Conservation (phyloP, 1,284 basidiomycete genomes). For the Microbotryum scabiosae region DNA sequence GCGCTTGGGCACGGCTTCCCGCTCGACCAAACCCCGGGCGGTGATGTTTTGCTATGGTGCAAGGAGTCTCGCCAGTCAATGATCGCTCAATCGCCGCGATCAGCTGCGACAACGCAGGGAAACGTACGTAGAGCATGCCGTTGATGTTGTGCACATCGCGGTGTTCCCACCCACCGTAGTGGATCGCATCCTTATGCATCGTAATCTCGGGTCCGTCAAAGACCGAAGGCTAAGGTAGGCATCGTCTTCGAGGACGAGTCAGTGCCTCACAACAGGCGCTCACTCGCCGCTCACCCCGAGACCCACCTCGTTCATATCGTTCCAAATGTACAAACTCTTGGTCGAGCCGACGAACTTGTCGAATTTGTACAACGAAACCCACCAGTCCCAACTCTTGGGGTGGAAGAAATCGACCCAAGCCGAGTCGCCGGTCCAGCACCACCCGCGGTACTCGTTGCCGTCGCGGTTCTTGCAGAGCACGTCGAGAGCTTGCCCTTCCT, state of each 20-base stretch:
- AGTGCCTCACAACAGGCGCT: slow-evolving; percentile 16
- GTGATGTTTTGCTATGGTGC: slow-evolving; percentile 66
- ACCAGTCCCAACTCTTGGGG: slow-evolving; percentile 82
- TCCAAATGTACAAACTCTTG: slow-evolving; percentile 82
- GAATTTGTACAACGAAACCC: slow-evolving; percentile 72
- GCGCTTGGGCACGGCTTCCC: slow-evolving; percentile 64
- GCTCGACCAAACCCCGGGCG: slow-evolving; percentile 65
- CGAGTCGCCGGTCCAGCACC: slow-evolving; percentile 95
- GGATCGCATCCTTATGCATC: slow-evolving; percentile 87
- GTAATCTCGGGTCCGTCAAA: slow-evolving; percentile 99
- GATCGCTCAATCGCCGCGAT: background rate
- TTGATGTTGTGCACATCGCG: slow-evolving; percentile 92
- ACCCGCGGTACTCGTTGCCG: slow-evolving; percentile 82
- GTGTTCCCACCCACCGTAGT: slow-evolving; percentile 93
- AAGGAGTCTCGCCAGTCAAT: background rate
- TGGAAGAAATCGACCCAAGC: slow-evolving; percentile 98
- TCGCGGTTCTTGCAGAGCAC: slow-evolving; percentile 77
- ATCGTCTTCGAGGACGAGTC: background rate
- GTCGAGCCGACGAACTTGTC: slow-evolving; percentile 50
- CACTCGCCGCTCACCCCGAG: too few species aligned
- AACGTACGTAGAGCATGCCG: slow-evolving; percentile 49
- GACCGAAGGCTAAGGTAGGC: slow-evolving; percentile 65
- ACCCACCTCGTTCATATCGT: slow-evolving; percentile 93
- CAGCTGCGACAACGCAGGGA: too few species aligned
- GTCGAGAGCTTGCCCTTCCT: slow-evolving; percentile 68